Evolutionary conservation across 73 alveolate species (phyloP).

Genomic region (Stentor coeruleus): DNA sequence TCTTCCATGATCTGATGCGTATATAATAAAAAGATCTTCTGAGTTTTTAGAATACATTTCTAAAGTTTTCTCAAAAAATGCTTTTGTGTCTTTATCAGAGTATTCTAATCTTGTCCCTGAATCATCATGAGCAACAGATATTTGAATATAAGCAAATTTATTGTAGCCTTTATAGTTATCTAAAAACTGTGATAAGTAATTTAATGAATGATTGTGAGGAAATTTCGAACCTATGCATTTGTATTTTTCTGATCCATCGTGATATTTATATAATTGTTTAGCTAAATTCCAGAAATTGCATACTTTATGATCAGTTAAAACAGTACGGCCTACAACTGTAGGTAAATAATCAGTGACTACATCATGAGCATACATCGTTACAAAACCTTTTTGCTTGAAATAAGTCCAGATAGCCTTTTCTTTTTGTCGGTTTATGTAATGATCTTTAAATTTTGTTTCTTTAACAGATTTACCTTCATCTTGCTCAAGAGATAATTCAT

Average conservation of each 20-base stretch:
- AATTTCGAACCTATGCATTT: background rate
- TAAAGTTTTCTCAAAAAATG: background rate
- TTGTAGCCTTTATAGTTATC: constrained; percentile 1
- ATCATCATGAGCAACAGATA: background rate
- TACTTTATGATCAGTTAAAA: background rate
- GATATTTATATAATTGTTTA: background rate
- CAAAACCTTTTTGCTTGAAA: background rate
- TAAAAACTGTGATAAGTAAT: background rate
- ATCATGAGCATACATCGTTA: background rate
- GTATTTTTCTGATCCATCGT: background rate
- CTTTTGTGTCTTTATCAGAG: background rate
- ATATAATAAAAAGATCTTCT: background rate
- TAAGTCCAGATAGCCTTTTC: background rate
- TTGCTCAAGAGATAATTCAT: background rate
- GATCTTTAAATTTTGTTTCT: background rate
- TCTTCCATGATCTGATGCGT: constrained; percentile 12
- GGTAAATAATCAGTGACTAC: background rate
- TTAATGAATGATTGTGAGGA: background rate
- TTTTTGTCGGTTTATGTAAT: background rate
- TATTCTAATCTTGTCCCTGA: background rate
- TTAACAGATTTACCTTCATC: background rate
- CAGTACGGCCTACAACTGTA: background rate
- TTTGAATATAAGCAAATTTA: background rate
- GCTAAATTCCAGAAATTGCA: background rate
- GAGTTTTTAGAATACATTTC: background rate